These are phyloP conservation scores for Herpotrichia juniperi DNA, from an alignment of 2,329 filamentous ascomycete genomes.

Conservation along the genomic window DNA sequence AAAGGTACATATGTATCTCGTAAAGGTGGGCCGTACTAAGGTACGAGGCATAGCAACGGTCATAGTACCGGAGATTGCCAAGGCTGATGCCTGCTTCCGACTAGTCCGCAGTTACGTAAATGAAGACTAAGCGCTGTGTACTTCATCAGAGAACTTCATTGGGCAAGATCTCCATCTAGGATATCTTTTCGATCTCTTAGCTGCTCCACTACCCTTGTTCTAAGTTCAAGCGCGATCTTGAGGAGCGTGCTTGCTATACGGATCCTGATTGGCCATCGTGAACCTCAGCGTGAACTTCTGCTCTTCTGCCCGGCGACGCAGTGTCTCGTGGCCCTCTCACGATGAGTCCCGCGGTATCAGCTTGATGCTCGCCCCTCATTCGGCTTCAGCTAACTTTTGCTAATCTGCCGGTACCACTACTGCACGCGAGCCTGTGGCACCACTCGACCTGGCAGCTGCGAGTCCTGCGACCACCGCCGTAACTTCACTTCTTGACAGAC, in stretches of 20 bases:
- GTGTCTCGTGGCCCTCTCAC: slow-evolving; percentile 41
- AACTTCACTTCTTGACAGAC: slow-evolving; percentile 34
- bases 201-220: background rate
- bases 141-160: background rate
- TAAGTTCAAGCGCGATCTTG: background rate
- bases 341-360: slow-evolving; percentile 29
- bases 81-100: background rate
- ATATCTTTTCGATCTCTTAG: background rate
- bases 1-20: too few relatives aligned
- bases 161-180: background rate
- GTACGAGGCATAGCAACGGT: too few relatives aligned
- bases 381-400: slow-evolving; percentile 28
- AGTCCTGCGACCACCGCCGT: slow-evolving; percentile 20
- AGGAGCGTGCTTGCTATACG: slow-evolving; percentile 16
- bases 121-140: background rate
- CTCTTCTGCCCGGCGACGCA: slow-evolving; percentile 38
- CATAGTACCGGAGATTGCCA: too few relatives aligned
- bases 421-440: slow-evolving; percentile 34
- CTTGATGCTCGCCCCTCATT: slow-evolving; percentile 32
- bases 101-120: background rate
- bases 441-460: slow-evolving; percentile 26
- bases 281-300: slow-evolving; percentile 28
- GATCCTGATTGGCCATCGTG: slow-evolving; percentile 19
- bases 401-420: slow-evolving; percentile 26
- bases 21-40: too few relatives aligned